Percentiles rank a stretch among this genome's conserved stretches.
Evolutionary conservation across 352 stramenopile species (phyloP).

Genomic region (Globisporangium canariense): DNA sequence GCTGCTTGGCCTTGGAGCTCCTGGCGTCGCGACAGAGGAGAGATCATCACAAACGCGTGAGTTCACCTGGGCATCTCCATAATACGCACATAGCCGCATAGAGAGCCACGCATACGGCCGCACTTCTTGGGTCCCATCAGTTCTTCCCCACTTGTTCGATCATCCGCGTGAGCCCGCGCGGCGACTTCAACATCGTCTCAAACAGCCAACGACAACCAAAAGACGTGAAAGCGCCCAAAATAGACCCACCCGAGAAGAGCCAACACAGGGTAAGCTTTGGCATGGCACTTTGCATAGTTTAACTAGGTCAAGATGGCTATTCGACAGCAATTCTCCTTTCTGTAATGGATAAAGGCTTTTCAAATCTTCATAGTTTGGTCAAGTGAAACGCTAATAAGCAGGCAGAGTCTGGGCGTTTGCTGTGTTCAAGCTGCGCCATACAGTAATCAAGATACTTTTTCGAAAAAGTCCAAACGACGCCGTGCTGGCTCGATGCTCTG

Average conservation of each 20-base stretch:
- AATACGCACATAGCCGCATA: neutral
- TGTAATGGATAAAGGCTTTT: neutral
- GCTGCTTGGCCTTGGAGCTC: conserved; percentile 15
- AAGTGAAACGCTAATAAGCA: neutral
- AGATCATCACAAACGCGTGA: neutral
- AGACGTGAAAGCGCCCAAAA: conserved; percentile 3
- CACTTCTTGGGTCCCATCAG: conserved; percentile 50
- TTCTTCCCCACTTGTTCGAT: neutral
- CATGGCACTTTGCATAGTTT: neutral
- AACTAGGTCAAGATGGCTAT: neutral
- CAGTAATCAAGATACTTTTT: neutral
- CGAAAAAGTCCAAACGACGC: neutral
- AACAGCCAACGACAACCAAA: neutral
- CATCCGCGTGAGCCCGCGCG: neutral
- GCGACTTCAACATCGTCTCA: neutral
- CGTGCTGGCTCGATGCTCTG: neutral
- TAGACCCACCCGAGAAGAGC: neutral
- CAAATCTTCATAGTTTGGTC: neutral
- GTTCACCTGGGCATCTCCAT: neutral
- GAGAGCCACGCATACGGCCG: neutral
- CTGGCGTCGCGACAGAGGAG: neutral
- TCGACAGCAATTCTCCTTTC: neutral
- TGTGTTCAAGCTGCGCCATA: neutral
- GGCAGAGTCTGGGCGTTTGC: neutral
- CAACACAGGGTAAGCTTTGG: neutral